Conservation (phyloP, 1,284 basidiomycete species). For the Exsudoporus floridanus region DNA sequence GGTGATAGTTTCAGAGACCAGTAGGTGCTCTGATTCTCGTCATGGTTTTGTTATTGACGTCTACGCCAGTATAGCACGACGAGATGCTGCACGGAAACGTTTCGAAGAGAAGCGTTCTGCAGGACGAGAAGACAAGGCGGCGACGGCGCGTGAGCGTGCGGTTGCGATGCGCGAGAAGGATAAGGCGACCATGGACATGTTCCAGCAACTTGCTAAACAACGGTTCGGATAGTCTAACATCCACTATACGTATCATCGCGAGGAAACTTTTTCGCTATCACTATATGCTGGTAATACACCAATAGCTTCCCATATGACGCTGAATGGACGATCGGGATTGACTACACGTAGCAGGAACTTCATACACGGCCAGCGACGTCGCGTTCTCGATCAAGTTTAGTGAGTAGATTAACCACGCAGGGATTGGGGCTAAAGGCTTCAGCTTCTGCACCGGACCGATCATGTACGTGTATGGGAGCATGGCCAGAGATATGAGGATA, state of each 20-base stretch:
- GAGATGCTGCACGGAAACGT: slow-evolving; percentile 62
- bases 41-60: slow-evolving; percentile 4
- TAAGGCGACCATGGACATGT: slow-evolving; percentile 45
- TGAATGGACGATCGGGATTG: no score
- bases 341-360: no score
- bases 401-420: no score
- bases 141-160: slow-evolving; percentile 51
- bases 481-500: no score
- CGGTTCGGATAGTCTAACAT: slow-evolving; percentile 45
- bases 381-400: no score
- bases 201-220: slow-evolving; percentile 37
- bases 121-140: slow-evolving; percentile 45
- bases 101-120: slow-evolving; percentile 48
- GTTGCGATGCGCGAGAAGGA: slow-evolving; percentile 64
- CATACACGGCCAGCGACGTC: no score
- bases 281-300: background rate
- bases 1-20: background rate
- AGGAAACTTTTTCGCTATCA: slow-evolving; percentile 2
- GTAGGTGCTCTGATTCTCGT: background rate
- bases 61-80: slow-evolving; percentile 54
- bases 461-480: no score
- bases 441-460: no score
- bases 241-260: background rate
- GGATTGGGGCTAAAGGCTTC: no score
- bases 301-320: no score